Conservation (phyloP, 2,329 filamentous ascomycete species). For the Ascochyta lentis region DNA sequence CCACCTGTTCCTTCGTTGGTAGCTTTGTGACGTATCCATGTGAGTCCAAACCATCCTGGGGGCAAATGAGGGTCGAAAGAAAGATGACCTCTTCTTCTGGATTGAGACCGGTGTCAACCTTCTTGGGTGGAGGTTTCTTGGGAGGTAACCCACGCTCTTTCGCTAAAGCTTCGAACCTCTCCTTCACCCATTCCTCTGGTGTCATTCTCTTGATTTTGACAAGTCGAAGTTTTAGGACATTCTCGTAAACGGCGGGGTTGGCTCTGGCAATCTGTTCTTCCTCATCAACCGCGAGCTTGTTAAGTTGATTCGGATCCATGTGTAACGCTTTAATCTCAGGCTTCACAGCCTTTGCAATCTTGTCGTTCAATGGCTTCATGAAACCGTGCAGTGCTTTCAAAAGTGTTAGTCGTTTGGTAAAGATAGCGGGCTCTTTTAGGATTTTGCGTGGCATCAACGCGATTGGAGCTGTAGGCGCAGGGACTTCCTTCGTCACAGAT, state of each 20-base stretch:
- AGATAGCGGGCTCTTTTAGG: conserved; percentile 54
- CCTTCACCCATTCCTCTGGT: conserved; percentile 72
- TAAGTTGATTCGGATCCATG: conserved; percentile 70
- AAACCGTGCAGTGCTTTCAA: conserved; percentile 71
- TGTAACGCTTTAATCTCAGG: conserved; percentile 62
- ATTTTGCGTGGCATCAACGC: conserved; percentile 72
- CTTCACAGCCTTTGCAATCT: conserved; percentile 61
- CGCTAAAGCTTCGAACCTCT: conserved; percentile 52
- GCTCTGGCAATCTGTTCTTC: conserved; percentile 77
- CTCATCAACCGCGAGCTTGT: conserved; percentile 73
- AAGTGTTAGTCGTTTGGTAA: conserved; percentile 41
- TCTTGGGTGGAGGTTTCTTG: conserved; percentile 54
- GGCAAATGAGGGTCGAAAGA: conserved; percentile 63
- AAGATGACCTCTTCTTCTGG: conserved; percentile 65
- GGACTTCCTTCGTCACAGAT: conserved; percentile 16
- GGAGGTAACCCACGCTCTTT: conserved; percentile 37
- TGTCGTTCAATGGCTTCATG: conserved; percentile 70
- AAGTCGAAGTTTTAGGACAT: conserved; percentile 83
- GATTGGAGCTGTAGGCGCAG: conserved; percentile 52
- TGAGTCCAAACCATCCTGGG: conserved; percentile 67
- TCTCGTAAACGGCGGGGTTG: conserved; percentile 75
- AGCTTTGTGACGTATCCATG: conserved; percentile 77
- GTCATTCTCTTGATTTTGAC: conserved; percentile 78
- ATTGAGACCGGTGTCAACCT: conserved; percentile 73
- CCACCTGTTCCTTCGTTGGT: conserved; percentile 71